These are phyloP conservation scores for Penicillium pulvis DNA, from an alignment of 495 filamentous ascomycete genomes.

Conservation along the genomic window DNA sequence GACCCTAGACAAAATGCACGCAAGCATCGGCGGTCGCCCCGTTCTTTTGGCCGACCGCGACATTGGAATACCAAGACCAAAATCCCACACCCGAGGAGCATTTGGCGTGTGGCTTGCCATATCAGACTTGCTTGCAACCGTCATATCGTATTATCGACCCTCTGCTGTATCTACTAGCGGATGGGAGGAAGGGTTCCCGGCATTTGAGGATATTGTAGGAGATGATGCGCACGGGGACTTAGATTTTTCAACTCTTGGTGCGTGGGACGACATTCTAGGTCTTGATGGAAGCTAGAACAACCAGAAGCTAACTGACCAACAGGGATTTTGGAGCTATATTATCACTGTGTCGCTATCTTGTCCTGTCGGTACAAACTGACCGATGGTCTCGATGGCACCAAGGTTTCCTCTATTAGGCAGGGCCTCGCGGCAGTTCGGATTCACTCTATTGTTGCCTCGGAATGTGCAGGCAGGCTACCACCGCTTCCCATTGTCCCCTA, in stretches of 20 bases:
- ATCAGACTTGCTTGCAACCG: constrained; percentile 59
- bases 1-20: constrained; percentile 66
- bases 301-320: neutral
- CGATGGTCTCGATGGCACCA: constrained; percentile 30
- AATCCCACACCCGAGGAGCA: constrained; percentile 25
- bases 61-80: constrained; percentile 46
- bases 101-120: constrained; percentile 57
- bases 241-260: constrained; percentile 36
- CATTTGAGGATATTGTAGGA: constrained; percentile 70
- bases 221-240: constrained; percentile 30
- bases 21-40: constrained; percentile 64
- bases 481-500: constrained; percentile 70
- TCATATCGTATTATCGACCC: constrained; percentile 70
- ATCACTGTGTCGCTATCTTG: constrained; percentile 69
- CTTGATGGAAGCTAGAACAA: neutral
- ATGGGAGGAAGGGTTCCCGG: constrained; percentile 60
- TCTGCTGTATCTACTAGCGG: constrained; percentile 44
- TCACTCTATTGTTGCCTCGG: constrained; percentile 58
- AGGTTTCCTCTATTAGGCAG: constrained; percentile 60
- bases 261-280: neutral
- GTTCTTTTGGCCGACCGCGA: constrained; percentile 68
- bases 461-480: constrained; percentile 54
- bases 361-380: constrained; percentile 51
- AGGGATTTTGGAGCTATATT: constrained; percentile 69
- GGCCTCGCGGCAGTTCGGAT: constrained; percentile 66